Percentiles rank a stretch among this genome's conserved stretches.
These are phyloP conservation scores for Shiraia sp. DNA, from an alignment of 2,329 filamentous ascomycete species.

Conservation along the genomic window DNA sequence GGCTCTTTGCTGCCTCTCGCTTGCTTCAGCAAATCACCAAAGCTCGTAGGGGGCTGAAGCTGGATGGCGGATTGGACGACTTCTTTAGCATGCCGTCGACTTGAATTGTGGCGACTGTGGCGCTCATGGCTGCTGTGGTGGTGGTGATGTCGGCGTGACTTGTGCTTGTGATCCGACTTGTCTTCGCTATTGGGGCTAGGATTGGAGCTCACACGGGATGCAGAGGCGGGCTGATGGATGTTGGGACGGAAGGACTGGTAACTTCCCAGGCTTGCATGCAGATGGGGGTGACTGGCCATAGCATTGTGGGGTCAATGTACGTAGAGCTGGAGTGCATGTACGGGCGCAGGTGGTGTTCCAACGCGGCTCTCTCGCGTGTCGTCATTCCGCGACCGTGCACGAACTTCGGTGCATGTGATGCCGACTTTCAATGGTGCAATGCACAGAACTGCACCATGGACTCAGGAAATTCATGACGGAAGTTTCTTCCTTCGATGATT, in stretches of 20 bases:
- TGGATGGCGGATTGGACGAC: slow-evolving; percentile 51
- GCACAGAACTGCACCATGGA: too few relatives aligned
- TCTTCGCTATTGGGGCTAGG: slow-evolving; percentile 22
- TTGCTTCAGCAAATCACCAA: slow-evolving; percentile 48
- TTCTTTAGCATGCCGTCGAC: slow-evolving; percentile 45
- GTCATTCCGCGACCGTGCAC: slow-evolving; percentile 5
- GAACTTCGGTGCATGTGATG: neutral
- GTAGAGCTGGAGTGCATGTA: slow-evolving; percentile 9
- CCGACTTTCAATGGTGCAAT: too few relatives aligned
- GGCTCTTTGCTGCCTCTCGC: slow-evolving; percentile 35
- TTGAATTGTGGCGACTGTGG: slow-evolving; percentile 34
- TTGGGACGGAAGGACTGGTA: slow-evolving; percentile 25
- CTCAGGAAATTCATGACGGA: too few relatives aligned
- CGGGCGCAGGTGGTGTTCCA: too few relatives aligned
- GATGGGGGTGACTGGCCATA: slow-evolving; percentile 24
- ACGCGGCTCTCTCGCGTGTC: slow-evolving; percentile 10
- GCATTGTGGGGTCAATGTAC: slow-evolving; percentile 19
- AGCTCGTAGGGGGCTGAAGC: slow-evolving; percentile 49
- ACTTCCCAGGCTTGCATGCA: slow-evolving; percentile 20
- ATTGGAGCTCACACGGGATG: slow-evolving; percentile 33
- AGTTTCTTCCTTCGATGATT: too few relatives aligned
- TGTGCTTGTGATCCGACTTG: slow-evolving; percentile 34
- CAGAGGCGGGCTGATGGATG: slow-evolving; percentile 22
- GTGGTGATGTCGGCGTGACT: slow-evolving; percentile 33
- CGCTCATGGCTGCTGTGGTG: slow-evolving; percentile 32